A percentile compares a stretch with the other conserved stretches of the same genome.
Evolutionary conservation across 2,329 filamentous ascomycete genomes (phyloP).

Genomic region (Aspergillus udagawae): DNA sequence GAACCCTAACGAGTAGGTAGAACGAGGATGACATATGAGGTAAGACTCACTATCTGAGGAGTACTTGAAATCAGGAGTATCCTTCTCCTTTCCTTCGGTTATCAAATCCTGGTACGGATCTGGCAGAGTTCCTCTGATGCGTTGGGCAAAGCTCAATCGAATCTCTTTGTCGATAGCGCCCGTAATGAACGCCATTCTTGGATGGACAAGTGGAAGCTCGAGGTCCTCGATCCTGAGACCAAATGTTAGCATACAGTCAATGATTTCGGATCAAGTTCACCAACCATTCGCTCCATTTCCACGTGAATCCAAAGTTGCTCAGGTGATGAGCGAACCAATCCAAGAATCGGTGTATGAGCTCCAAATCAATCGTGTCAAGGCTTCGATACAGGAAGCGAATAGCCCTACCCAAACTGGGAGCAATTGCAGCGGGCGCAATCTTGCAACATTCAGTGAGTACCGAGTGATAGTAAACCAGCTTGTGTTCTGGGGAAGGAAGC

Average conservation of each 20-base stretch:
- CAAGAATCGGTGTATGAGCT: conserved; percentile 80
- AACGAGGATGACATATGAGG: not conserved
- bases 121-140: conserved; percentile 90
- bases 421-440: conserved; percentile 91
- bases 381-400: conserved; percentile 89
- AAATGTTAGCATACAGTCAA: conserved; percentile 12
- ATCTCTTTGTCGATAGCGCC: conserved; percentile 96
- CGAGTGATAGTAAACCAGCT: conserved; percentile 93
- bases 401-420: conserved; percentile 85
- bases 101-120: conserved; percentile 78
- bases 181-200: conserved; percentile 88
- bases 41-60: conserved; percentile 61
- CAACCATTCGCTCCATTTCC: conserved; percentile 98
- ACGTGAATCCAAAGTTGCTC: conserved; percentile 98
- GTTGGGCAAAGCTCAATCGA: conserved; percentile 88
- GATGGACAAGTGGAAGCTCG: conserved; percentile 69
- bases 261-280: conserved; percentile 17
- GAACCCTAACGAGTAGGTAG: conserved; percentile 1
- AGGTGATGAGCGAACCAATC: conserved; percentile 98
- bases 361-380: conserved; percentile 76
- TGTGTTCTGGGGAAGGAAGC: conserved; percentile 82
- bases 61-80: conserved; percentile 95
- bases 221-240: conserved; percentile 68
- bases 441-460: conserved; percentile 95
- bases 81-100: conserved; percentile 82